phyloP scores from a whole-genome alignment of 2,329 filamentous ascomycete genomes.

The Hypoxylon sp. region DNA sequence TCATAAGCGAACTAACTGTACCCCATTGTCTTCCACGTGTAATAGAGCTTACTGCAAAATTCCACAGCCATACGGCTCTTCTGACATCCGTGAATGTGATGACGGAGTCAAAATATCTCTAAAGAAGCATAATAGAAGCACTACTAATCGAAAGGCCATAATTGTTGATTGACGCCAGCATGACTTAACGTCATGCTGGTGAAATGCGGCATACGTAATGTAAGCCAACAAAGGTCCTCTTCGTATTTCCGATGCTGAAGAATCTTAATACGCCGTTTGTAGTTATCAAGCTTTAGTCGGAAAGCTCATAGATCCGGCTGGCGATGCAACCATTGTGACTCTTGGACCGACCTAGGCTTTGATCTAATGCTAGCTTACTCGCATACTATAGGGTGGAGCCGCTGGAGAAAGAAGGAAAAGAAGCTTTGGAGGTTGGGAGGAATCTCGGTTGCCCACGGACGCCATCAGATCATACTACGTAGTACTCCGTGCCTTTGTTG shows the following conservation, averaged over 20 bases:
- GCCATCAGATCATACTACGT: conserved; percentile 37
- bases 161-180: conserved; percentile 31
- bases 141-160: not conserved
- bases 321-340: conserved; percentile 33
- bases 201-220: not conserved
- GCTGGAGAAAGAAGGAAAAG: conserved; percentile 29
- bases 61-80: conserved; percentile 17
- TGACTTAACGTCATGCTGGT: conserved; percentile 1
- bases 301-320: conserved; percentile 42
- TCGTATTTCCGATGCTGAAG: conserved; percentile 15
- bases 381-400: conserved; percentile 25
- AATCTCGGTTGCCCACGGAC: conserved; percentile 41
- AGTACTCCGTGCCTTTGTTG: conserved; percentile 20
- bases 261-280: conserved; percentile 21
- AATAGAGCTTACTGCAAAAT: conserved; percentile 15
- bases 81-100: conserved; percentile 20
- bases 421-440: conserved; percentile 29
- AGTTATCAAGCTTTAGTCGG: conserved; percentile 20
- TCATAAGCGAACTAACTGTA: conserved; percentile 12
- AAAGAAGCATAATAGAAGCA: conserved; percentile 12
- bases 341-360: conserved; percentile 39
- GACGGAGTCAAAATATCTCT: conserved; percentile 11
- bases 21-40: conserved; percentile 3
- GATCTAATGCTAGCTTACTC: conserved; percentile 10
- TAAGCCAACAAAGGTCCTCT: conserved; percentile 8